Conservation (phyloP, 2,329 filamentous ascomycete genomes). For the Leptosphaerulina australis region DNA sequence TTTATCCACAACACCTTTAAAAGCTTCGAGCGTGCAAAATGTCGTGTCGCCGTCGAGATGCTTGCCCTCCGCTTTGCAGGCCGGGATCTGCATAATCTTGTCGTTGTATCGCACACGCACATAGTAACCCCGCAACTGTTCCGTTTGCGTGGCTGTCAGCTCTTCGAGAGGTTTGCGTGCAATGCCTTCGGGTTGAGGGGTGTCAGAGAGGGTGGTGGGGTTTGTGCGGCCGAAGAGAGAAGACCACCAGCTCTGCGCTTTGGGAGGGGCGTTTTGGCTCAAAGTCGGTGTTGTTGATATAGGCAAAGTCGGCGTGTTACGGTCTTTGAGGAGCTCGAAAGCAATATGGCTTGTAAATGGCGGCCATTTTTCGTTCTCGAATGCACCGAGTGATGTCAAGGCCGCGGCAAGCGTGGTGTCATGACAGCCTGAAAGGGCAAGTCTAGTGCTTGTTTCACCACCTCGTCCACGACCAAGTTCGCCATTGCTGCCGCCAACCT, state of each 20-base stretch:
- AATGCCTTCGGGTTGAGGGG: constrained; percentile 52
- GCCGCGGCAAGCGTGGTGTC: constrained; percentile 89
- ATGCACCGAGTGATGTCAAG: constrained; percentile 79
- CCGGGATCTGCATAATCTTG: constrained; percentile 77
- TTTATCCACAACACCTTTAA: constrained; percentile 90
- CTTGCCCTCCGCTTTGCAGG: constrained; percentile 76
- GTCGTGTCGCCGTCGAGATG: constrained; percentile 85
- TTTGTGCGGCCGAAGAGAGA: constrained; percentile 43
- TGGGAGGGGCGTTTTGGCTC: constrained; percentile 14
- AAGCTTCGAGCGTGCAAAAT: constrained; percentile 89
- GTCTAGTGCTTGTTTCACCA: constrained; percentile 64
- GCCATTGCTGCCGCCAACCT: constrained; percentile 45
- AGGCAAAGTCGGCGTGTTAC: constrained; percentile 18
- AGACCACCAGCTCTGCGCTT: constrained; percentile 45
- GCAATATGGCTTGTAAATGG: constrained; percentile 93
- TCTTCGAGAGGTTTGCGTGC: constrained; percentile 64
- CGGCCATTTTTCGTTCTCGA: constrained; percentile 77
- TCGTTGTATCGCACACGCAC: constrained; percentile 94
- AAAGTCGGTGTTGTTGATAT: constrained; percentile 2
- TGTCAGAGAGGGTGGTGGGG: constrained; percentile 3
- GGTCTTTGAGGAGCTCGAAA: constrained; percentile 80
- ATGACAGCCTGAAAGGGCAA: constrained; percentile 85
- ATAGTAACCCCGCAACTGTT: constrained; percentile 74
- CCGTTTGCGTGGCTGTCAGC: constrained; percentile 63
- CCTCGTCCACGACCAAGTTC: constrained; percentile 51